These are phyloP conservation scores for Alternaria triticina DNA, from an alignment of 2,329 filamentous ascomycete genomes.

Conservation along the genomic window DNA sequence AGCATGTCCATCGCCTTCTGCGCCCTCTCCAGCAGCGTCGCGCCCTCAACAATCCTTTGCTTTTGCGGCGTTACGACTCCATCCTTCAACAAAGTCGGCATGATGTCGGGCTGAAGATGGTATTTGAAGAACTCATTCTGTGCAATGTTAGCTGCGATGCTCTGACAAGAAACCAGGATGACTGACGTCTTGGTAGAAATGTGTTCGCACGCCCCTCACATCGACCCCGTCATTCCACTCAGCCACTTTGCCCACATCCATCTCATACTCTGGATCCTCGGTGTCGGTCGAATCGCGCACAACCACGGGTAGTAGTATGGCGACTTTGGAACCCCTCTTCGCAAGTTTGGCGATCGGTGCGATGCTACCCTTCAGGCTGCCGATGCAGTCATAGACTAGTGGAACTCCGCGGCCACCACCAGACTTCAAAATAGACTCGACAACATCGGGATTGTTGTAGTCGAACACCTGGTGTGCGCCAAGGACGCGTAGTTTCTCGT, in stretches of 20 bases:
- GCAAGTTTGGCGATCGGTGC: slow-evolving; percentile 55
- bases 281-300: slow-evolving; percentile 58
- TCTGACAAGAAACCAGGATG: neutral
- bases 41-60: slow-evolving; percentile 51
- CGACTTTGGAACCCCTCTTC: slow-evolving; percentile 58
- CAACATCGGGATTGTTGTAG: slow-evolving; percentile 45
- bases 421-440: slow-evolving; percentile 34
- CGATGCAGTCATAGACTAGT: slow-evolving; percentile 43
- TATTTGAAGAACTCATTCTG: slow-evolving; percentile 64
- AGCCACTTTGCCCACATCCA: slow-evolving; percentile 57
- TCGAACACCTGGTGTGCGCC: slow-evolving; percentile 52
- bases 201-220: slow-evolving; percentile 62
- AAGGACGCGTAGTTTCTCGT: slow-evolving; percentile 45
- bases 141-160: neutral
- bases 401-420: slow-evolving; percentile 27
- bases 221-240: slow-evolving; percentile 62
- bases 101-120: slow-evolving; percentile 61
- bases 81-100: slow-evolving; percentile 55
- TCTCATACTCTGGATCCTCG: slow-evolving; percentile 60
- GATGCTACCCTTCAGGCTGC: slow-evolving; percentile 37
- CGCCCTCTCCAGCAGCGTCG: slow-evolving; percentile 51
- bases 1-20: slow-evolving; percentile 54
- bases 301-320: slow-evolving; percentile 67
- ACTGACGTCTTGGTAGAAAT: slow-evolving; percentile 59
- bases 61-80: slow-evolving; percentile 52